phyloP scores from a whole-genome alignment of 192 early-diverging fungal species.

The Mortierella claussenii region DNA sequence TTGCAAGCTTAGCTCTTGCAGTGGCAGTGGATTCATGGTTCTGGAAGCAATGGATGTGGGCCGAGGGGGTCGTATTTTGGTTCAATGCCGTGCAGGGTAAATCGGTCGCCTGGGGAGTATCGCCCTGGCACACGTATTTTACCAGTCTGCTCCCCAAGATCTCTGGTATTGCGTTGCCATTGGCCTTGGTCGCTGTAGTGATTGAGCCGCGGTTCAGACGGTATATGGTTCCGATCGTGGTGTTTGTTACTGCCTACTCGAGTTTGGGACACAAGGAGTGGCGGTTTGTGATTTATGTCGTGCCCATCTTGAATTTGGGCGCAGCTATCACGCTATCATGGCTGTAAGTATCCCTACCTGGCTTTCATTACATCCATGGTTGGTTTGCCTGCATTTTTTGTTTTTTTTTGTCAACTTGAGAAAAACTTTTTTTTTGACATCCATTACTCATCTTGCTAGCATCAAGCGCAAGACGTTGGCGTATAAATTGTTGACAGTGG shows the following conservation, averaged over 20 bases:
- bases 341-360: constrained; percentile 52
- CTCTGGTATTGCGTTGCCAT: constrained; percentile 74
- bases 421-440: neutral
- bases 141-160: constrained; percentile 79
- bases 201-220: constrained; percentile 58
- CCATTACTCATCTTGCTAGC: constrained; percentile 6
- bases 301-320: constrained; percentile 83
- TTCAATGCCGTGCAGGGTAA: constrained; percentile 81
- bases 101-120: constrained; percentile 74
- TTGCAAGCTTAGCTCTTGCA: constrained; percentile 48
- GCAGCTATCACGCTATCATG: constrained; percentile 66
- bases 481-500: constrained; percentile 32
- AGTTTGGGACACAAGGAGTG: constrained; percentile 93
- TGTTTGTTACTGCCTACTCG: constrained; percentile 76
- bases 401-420: neutral
- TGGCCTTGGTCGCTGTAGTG: constrained; percentile 63
- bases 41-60: constrained; percentile 79
- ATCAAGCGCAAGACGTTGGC: constrained; percentile 51
- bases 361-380: no score
- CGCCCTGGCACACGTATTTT: constrained; percentile 82
- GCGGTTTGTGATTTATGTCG: constrained; percentile 89
- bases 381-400: no score
- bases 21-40: constrained; percentile 79
- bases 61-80: constrained; percentile 76
- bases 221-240: constrained; percentile 63